These are phyloP conservation scores for Fusarium pseudonygamai DNA, from an alignment of 2,329 filamentous ascomycete genomes.

Conservation along the genomic window DNA sequence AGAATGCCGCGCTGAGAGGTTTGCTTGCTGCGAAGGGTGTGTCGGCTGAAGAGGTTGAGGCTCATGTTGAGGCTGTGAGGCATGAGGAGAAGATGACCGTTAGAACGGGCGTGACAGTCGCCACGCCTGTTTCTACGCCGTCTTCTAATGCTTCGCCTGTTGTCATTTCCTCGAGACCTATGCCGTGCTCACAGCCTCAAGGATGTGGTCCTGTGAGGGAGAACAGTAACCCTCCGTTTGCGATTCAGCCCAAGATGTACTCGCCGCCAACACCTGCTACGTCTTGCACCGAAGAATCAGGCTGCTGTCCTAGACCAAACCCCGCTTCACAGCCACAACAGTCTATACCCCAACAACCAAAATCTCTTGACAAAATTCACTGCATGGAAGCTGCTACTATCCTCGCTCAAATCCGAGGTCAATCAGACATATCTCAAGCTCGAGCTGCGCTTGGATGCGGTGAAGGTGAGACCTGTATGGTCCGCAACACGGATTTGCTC, in stretches of 20 bases:
- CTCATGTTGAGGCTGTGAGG: constrained; percentile 23
- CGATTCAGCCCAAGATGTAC: background rate
- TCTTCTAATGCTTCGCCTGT: constrained; percentile 19
- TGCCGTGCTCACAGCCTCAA: background rate
- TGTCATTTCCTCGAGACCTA: background rate
- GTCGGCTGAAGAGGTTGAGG: constrained; percentile 31
- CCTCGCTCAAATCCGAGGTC: constrained; percentile 53
- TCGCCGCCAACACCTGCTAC: background rate
- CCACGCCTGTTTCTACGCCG: constrained; percentile 15
- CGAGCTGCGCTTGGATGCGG: constrained; percentile 45
- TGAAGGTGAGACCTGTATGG: constrained; percentile 42
- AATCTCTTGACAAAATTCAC: constrained; percentile 34
- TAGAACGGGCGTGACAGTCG: background rate
- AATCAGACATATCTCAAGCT: constrained; percentile 41
- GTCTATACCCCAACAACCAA: background rate
- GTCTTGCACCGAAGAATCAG: background rate
- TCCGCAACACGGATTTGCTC: constrained; percentile 49
- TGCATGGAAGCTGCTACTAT: constrained; percentile 45
- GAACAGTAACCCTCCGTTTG: background rate
- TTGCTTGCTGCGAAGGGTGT: constrained; percentile 37
- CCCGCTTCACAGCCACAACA: background rate
- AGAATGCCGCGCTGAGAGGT: constrained; percentile 53
- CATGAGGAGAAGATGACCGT: background rate
- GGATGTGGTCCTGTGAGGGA: background rate
- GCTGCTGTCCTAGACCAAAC: constrained; percentile 11